Base-by-base conservation (phyloP, 2,329 filamentous ascomycete species). In the Blastomyces emzantsi region DNA sequence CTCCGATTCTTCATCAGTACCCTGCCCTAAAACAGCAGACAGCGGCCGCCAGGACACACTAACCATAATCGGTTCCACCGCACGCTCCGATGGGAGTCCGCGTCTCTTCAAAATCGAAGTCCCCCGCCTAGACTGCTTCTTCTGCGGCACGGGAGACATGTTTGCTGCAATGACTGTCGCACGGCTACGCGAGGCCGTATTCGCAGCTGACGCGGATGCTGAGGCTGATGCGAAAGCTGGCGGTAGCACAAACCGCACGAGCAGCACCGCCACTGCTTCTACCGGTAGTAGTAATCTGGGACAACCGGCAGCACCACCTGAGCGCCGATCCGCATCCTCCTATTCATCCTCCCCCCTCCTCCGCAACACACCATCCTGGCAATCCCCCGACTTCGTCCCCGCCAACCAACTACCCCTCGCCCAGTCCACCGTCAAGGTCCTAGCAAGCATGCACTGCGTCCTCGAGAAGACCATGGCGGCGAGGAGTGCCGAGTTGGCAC, bases 141-240 rank as follows among this genome's bases (percentile, higher is more conserved):
- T 97, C 77, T 92, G 89, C 70, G 94, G 94, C 51, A 97, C 95
- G 0, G 94, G 94, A 57, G 94, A 99, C 79, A 97, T 99, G 93
- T 97, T 99, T 73, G 93, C 92, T 39, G 93, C 93, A 8, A 82
- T 99, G 56, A 92, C 91, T 73, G 86, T 96, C 1, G 90, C 90
- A 51, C 87, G 93, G 39, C 86, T 99, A 72, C 87, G 93, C 64
- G 90, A 97, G 79, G 92, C 90, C 33, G 88, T 90, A 1, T 76
- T 79, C 61, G 77, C 76, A 2, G 78, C 79, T 0, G 72, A 71
- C 6, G 69, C 73, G 1, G 69, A 62, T 22, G n/a, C 7, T 28
- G 43, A 36, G 17, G 54, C 33, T 56, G 54, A 56, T 49, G 36
- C 15, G 9, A 28, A n/a, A 17, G 54, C 33, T 39, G 30, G 33